A percentile compares a stretch with the other conserved stretches of the same genome.
Evolutionary conservation across 257 asterid species (phyloP).

Genomic region (Rhazya stricta): DNA sequence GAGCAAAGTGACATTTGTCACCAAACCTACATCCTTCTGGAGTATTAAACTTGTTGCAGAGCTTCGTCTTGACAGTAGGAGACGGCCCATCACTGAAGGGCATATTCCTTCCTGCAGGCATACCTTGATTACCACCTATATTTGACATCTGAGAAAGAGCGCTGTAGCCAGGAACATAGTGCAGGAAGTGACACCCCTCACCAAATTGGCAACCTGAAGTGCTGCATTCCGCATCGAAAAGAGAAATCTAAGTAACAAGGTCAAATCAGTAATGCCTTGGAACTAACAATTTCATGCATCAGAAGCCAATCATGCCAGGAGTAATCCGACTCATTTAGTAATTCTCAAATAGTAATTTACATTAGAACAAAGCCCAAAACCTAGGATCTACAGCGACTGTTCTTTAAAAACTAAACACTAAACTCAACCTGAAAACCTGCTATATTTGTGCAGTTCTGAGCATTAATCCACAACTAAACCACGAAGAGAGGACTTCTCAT

Average conservation of each 20-base stretch:
- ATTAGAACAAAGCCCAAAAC: not conserved
- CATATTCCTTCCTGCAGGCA: slow-evolving; percentile 32
- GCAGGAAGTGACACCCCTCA: slow-evolving; percentile 84
- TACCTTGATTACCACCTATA: slow-evolving; percentile 48
- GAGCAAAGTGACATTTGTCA: slow-evolving; percentile 83
- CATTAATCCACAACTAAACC: not conserved
- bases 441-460: not conserved
- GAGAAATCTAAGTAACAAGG: slow-evolving; percentile 3
- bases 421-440: not conserved
- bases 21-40: slow-evolving; percentile 95
- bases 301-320: not conserved
- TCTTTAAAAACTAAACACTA: not conserved
- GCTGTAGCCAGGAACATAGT: slow-evolving; percentile 70
- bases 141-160: slow-evolving; percentile 58
- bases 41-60: slow-evolving; percentile 63
- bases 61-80: slow-evolving; percentile 49
- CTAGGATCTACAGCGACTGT: not conserved
- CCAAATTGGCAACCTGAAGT: slow-evolving; percentile 64
- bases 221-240: slow-evolving; percentile 37
- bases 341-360: not conserved
- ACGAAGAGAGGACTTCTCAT: too few relatives aligned
- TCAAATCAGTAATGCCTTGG: not conserved
- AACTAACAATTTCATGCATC: not conserved
- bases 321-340: not conserved
- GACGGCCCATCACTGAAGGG: slow-evolving; percentile 47